A percentile compares a stretch with the other conserved stretches of the same genome.
Evolutionary conservation across 1,284 basidiomycete genomes (phyloP).

Genomic region (Amanita bisporigera): DNA sequence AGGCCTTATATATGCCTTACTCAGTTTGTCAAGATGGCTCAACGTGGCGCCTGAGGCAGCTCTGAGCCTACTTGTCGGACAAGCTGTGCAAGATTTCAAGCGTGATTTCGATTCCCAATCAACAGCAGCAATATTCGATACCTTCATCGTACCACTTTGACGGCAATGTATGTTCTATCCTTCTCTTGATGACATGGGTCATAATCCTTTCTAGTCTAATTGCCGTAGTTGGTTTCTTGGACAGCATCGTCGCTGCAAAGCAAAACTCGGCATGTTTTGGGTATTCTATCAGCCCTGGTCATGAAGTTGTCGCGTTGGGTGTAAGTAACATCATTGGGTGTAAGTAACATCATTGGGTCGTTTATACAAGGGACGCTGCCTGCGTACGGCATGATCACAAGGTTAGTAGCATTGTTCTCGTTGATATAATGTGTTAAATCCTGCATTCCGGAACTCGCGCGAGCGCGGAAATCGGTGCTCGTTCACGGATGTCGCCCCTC

Average conservation of each 20-base stretch:
- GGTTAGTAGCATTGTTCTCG: slow-evolving; percentile 46
- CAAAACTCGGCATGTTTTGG: slow-evolving; percentile 85
- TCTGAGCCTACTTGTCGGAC: slow-evolving; percentile 87
- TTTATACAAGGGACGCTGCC: slow-evolving; percentile 88
- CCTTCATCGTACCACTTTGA: slow-evolving; percentile 76
- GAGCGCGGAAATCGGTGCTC: slow-evolving; percentile 85
- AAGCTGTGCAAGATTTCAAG: slow-evolving; percentile 76
- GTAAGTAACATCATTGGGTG: slow-evolving; percentile 79
- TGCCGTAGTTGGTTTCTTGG: slow-evolving; percentile 78
- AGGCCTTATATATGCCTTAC: slow-evolving; percentile 80
- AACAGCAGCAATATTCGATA: slow-evolving; percentile 62
- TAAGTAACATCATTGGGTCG: slow-evolving; percentile 77
- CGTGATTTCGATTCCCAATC: slow-evolving; percentile 74
- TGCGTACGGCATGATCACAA: slow-evolving; percentile 88
- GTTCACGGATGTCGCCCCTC: slow-evolving; percentile 88
- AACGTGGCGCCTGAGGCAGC: slow-evolving; percentile 93
- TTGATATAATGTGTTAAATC: not conserved
- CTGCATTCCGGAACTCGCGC: slow-evolving; percentile 68
- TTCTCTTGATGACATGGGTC: slow-evolving; percentile 7
- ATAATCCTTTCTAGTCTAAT: slow-evolving; percentile 56
- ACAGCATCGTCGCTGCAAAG: slow-evolving; percentile 86
- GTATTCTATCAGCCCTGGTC: slow-evolving; percentile 89
- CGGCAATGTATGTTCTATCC: slow-evolving; percentile 65
- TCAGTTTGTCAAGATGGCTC: slow-evolving; percentile 84
- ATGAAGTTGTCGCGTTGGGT: slow-evolving; percentile 89